Base-by-base conservation (phyloP, 2,329 filamentous ascomycete genomes). In the Magnaporthiopsis incrustans region DNA sequence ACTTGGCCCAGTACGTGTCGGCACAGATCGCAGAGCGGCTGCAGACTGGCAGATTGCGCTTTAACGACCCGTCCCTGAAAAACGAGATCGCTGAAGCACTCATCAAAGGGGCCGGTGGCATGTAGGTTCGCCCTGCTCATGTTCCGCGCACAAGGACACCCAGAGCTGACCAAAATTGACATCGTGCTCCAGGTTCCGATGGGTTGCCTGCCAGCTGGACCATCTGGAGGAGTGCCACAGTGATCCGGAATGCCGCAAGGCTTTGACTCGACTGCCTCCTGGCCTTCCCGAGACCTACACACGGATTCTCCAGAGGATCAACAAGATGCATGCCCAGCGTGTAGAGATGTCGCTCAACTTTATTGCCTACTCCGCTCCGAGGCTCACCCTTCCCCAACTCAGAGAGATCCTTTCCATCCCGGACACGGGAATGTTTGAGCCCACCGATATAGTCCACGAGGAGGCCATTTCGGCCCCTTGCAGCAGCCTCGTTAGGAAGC, bases 401-500 rank as follows among this genome's bases (percentile, higher is more conserved):
- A 27, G 26, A 59, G 58, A 59, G 58, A 27, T n/a, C 5, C 30
- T 59, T 14, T 59, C 58, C 1, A 35, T 25, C 10, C 58, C 58
- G 1, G 30, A 59, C 27, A 18, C 30, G 15, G 58, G 58, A 4
- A 2, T 8, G 58, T 33, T 35, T 8, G 27, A 59, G 14, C 58
- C 30, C 4, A 38, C 12, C 27, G 30, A 60, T 38, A 15, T 38
- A 30, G 30, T 30, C 30, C 30, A 30, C 30, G 30, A 30, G 7
- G 30, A 30, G 30, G 30, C 30, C 30, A 30, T 30, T 5, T 30
- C 30, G 30, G 30, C 4, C 3, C 30, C 58, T 7, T 59, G 58
- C 58, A 60, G 58, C 32, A 60, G 58, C 58, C 58, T 60, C 14
- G 33, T 60, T 22, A 27, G 32, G 14, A 60, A 38, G 22, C 22